Evolutionary conservation across 1,284 basidiomycete genomes (phyloP), one percentile per base, ranked within the genome.

Genomic region (Ganoderma lucidum): DNA sequence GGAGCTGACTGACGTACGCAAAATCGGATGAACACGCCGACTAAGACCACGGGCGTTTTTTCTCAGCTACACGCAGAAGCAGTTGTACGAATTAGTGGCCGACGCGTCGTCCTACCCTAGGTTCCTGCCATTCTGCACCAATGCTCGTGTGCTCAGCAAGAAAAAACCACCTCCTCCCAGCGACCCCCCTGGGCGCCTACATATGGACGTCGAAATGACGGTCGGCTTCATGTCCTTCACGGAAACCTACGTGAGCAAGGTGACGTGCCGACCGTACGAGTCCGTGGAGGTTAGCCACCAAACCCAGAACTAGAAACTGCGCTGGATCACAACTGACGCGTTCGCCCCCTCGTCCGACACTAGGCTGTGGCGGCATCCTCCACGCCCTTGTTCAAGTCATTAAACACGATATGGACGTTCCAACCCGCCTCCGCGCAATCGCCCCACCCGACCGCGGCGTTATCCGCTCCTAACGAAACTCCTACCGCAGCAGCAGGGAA

Each of bases 41-140:
- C 64, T 55, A 39, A 67, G 30, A 44, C 42, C 28, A 51, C 39
- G 44, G 44, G 12, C 56, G 23, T 51, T 79, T 80, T 6, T 56
- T 30, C 39, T 9, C 78, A 94, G 90, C 37, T 95, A 93, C 77
- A 83, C 85, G n/a, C 88, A 86, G 70, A 84, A 85, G 59, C 89
- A 98, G 79, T 86, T 99, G 2, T 99, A 97, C 81, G 83, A 88
- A 6, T 82, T 99, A 67, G 95, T 99, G 60, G 88, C 96, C 17
- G 93, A 99, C 80, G 93, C 98, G 28, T 88, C 88, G 9, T 92
- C 94, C 5, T 99, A 99, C 81, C 86, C 91, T 14, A 83, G 84
- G 63, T 99, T 98, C 78, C 84, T 99, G 61, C 97, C 97, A 0
- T 98, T 96, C 80, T 98, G 97, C 82, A 90, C 88, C 19, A 82